A percentile compares a stretch with the other conserved stretches of the same genome.
phyloP scores from a whole-genome alignment of 1,284 basidiomycete genomes.

The Tetrapyrgos nigripes region DNA sequence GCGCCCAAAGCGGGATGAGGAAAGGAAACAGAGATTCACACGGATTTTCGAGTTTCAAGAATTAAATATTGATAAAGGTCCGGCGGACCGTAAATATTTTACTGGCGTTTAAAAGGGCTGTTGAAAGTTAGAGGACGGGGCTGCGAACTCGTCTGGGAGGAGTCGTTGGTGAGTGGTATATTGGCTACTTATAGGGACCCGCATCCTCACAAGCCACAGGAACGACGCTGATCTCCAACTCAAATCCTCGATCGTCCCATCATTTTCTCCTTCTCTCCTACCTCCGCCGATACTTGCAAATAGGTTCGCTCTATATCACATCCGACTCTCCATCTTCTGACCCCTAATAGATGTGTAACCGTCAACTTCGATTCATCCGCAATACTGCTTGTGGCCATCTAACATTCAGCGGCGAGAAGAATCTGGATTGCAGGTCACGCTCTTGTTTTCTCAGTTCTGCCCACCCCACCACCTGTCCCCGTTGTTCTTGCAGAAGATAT shows the following conservation, averaged over 20 bases:
- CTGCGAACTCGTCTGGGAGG: background rate
- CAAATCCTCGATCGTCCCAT: background rate
- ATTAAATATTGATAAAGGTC: constrained; percentile 7
- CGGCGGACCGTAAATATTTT: background rate
- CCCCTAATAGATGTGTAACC: constrained; percentile 62
- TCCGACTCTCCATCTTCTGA: constrained; percentile 24
- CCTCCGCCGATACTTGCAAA: constrained; percentile 59
- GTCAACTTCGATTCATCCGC: constrained; percentile 59
- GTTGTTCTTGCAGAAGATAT: constrained; percentile 63
- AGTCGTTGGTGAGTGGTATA: background rate
- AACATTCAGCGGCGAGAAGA: constrained; percentile 52
- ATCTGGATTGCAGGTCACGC: constrained; percentile 58
- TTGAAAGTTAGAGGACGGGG: background rate
- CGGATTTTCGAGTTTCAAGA: constrained; percentile 15
- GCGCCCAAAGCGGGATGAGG: no score
- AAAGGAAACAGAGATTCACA: no score
- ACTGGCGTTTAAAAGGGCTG: constrained; percentile 18
- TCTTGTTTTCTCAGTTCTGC: constrained; percentile 53
- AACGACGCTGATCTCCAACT: background rate
- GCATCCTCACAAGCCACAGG: background rate
- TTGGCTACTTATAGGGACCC: background rate
- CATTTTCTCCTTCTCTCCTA: constrained; percentile 49
- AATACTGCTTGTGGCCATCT: constrained; percentile 61
- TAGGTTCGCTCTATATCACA: constrained; percentile 5
- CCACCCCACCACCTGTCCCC: constrained; percentile 55